phyloP scores from a whole-genome alignment of 1,139 yeast genomes.

The Kodamaea fungicola region DNA sequence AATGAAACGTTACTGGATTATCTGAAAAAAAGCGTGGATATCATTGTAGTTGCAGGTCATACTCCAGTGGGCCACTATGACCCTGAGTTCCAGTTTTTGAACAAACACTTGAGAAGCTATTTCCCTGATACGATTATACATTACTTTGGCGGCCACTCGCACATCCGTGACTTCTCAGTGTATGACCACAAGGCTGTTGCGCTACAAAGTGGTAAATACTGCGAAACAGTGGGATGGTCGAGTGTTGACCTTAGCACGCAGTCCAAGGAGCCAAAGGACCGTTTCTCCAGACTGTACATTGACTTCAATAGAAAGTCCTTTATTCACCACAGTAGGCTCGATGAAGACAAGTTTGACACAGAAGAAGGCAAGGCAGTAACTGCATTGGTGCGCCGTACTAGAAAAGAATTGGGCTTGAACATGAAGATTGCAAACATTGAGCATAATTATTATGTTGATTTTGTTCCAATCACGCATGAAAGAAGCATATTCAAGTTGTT shows the following conservation, averaged over 20 bases:
- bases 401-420: constrained; percentile 54
- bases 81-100: constrained; percentile 55
- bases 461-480: constrained; percentile 62
- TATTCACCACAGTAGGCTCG: constrained; percentile 50
- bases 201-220: constrained; percentile 85
- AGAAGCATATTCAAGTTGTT: constrained; percentile 61
- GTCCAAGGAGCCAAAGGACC: constrained; percentile 13
- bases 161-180: constrained; percentile 76
- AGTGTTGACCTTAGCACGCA: constrained; percentile 42
- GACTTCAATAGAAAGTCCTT: constrained; percentile 78
- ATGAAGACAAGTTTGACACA: constrained; percentile 39
- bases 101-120: constrained; percentile 48
- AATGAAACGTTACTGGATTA: constrained; percentile 41
- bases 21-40: constrained; percentile 51
- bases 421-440: constrained; percentile 63
- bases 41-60: constrained; percentile 74
- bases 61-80: constrained; percentile 62
- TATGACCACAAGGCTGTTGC: constrained; percentile 70
- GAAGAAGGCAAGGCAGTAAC: constrained; percentile 50
- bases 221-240: constrained; percentile 89
- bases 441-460: constrained; percentile 60
- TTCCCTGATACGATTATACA: constrained; percentile 70
- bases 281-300: constrained; percentile 62
- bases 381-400: constrained; percentile 37
- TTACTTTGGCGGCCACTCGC: constrained; percentile 94